phyloP scores from a whole-genome alignment of 2,329 filamentous ascomycete genomes.

The Pseudocercospora macadamiae region DNA sequence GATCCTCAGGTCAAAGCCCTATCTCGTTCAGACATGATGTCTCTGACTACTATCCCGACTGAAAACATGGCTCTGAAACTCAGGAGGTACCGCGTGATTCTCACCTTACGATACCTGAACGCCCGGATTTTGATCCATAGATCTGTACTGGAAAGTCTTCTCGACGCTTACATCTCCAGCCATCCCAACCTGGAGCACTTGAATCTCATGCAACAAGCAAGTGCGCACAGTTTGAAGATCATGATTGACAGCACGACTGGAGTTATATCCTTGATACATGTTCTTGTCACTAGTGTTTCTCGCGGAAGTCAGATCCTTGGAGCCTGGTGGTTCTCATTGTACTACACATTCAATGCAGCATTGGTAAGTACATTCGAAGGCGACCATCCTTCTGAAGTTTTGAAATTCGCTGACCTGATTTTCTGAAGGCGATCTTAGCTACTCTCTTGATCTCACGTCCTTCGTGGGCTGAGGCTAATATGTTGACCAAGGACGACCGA shows the following conservation, averaged over 20 bases:
- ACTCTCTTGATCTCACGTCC: slow-evolving; percentile 7
- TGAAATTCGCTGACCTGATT: neutral
- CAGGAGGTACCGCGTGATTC: slow-evolving; percentile 10
- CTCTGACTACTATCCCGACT: neutral
- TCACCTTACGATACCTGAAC: slow-evolving; percentile 15
- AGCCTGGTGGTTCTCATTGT: slow-evolving; percentile 18
- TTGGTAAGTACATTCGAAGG: neutral
- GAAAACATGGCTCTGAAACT: neutral
- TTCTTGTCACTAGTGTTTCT: slow-evolving; percentile 2
- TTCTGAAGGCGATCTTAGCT: slow-evolving; percentile 4
- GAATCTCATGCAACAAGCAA: slow-evolving; percentile 6
- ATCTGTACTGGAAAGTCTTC: slow-evolving; percentile 14
- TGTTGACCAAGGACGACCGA: slow-evolving; percentile 7
- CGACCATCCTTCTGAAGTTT: neutral
- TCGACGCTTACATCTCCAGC: neutral
- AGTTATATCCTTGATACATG: slow-evolving; percentile 6
- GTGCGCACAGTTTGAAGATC: slow-evolving; percentile 8
- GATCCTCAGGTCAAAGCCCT: slow-evolving; percentile 1
- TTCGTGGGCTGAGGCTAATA: neutral
- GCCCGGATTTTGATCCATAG: slow-evolving; percentile 16
- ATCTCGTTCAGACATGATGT: neutral
- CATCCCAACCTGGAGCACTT: slow-evolving; percentile 3
- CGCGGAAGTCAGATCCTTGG: slow-evolving; percentile 10
- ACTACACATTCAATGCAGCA: slow-evolving; percentile 15
- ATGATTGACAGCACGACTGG: slow-evolving; percentile 1